These are phyloP conservation scores for Heterobasidion annosum DNA, from an alignment of 1,284 basidiomycete species.

Conservation along the genomic window DNA sequence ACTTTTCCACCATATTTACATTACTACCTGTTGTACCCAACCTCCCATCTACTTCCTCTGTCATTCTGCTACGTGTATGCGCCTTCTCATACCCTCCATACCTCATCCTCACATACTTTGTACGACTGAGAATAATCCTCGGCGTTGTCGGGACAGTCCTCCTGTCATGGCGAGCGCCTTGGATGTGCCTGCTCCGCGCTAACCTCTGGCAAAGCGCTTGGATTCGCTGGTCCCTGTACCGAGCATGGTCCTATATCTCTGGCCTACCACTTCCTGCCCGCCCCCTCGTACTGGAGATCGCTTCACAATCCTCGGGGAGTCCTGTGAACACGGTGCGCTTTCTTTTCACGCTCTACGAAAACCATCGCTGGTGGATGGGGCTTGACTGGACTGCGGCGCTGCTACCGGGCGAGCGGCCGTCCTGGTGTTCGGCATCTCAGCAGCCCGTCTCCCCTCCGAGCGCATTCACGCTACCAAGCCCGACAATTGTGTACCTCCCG, in stretches of 20 bases:
- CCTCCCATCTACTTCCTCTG: slow-evolving; percentile 17
- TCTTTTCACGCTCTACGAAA: slow-evolving; percentile 85
- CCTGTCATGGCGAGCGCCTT: slow-evolving; percentile 58
- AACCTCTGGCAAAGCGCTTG: slow-evolving; percentile 58
- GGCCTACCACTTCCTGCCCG: slow-evolving; percentile 29
- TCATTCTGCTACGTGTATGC: slow-evolving; percentile 35
- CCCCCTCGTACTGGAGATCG: not conserved
- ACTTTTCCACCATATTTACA: slow-evolving; percentile 46
- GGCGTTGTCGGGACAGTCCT: slow-evolving; percentile 51
- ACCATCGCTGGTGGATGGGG: slow-evolving; percentile 92
- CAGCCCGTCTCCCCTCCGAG: slow-evolving; percentile 57
- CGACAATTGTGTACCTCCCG: slow-evolving; percentile 43
- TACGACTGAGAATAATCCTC: slow-evolving; percentile 51
- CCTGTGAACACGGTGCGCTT: slow-evolving; percentile 44
- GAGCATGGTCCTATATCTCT: slow-evolving; percentile 37
- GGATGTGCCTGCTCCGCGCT: slow-evolving; percentile 42
- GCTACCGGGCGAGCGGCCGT: slow-evolving; percentile 83
- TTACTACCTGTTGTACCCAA: slow-evolving; percentile 29
- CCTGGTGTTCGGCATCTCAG: slow-evolving; percentile 68
- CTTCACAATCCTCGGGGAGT: slow-evolving; percentile 16
- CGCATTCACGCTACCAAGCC: slow-evolving; percentile 47
- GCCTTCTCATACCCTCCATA: slow-evolving; percentile 51
- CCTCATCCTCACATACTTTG: slow-evolving; percentile 41
- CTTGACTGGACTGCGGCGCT: slow-evolving; percentile 91
- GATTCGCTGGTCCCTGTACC: slow-evolving; percentile 50